Percentiles rank a stretch among this genome's conserved stretches.
Evolutionary conservation across 257 asterid species (phyloP).

Genomic region (Misopates orontium): DNA sequence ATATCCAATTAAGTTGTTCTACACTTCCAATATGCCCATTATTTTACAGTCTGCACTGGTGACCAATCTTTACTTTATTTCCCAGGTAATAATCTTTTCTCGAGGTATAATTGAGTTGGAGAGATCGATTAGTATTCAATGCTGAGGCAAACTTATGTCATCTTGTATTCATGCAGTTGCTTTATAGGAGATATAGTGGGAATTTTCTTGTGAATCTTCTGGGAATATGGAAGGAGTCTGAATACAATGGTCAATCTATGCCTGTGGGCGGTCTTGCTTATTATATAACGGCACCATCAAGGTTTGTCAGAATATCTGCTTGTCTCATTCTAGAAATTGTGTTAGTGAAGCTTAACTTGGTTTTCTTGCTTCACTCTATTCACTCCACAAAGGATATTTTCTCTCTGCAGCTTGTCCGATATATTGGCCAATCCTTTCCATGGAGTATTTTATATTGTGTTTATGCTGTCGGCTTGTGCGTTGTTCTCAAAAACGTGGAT

Average conservation of each 20-base stretch:
- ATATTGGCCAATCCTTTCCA: constrained; percentile 85
- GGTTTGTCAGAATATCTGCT: constrained; percentile 21
- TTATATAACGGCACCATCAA: constrained; percentile 41
- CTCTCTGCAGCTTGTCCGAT: constrained; percentile 60
- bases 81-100: constrained; percentile 30
- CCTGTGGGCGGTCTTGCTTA: constrained; percentile 44
- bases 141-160: constrained; percentile 4
- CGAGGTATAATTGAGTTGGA: not conserved
- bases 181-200: constrained; percentile 33
- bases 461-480: constrained; percentile 91
- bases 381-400: constrained; percentile 10
- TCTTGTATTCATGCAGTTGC: constrained; percentile 27
- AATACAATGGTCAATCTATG: constrained; percentile 38
- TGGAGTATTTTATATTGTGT: constrained; percentile 75
- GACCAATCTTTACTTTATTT: constrained; percentile 39
- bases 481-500: constrained; percentile 89
- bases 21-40: constrained; percentile 45
- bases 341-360: not conserved
- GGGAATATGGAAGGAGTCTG: constrained; percentile 45
- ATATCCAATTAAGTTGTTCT: constrained; percentile 41
- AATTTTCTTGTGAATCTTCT: constrained; percentile 39
- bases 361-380: constrained; percentile 12
- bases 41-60: constrained; percentile 42
- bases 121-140: not conserved
- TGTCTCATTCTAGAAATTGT: not conserved